Conservation (phyloP, 805 yeast genomes). For the Candida mattraensis region DNA sequence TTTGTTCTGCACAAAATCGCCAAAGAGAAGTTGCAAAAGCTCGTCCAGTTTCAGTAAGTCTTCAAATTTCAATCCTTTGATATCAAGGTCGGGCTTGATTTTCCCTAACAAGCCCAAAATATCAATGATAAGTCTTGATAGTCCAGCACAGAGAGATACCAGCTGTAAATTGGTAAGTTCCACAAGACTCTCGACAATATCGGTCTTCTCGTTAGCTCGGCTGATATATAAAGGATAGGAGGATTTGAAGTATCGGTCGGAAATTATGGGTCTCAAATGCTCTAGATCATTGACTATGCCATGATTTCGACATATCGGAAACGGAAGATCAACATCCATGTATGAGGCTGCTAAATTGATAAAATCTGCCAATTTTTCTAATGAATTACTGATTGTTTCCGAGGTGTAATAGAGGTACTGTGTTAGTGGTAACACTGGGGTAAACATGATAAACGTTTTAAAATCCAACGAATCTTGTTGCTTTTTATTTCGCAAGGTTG, state of each 20-base stretch:
- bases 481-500: conserved; percentile 7
- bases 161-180: conserved; percentile 22
- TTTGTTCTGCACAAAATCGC: conserved; percentile 1
- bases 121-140: conserved; percentile 24
- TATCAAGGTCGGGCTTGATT: conserved; percentile 2
- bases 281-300: conserved; percentile 2
- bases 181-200: conserved; percentile 9
- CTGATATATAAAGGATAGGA: conserved; percentile 10
- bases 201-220: conserved; percentile 7
- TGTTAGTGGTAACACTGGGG: conserved; percentile 29
- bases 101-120: conserved; percentile 13
- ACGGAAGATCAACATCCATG: conserved; percentile 24
- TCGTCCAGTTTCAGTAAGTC: conserved; percentile 22
- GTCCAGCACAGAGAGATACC: conserved; percentile 15
- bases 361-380: conserved; percentile 22
- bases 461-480: conserved; percentile 6
- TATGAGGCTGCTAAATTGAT: conserved; percentile 17
- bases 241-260: conserved; percentile 5
- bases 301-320: conserved; percentile 12
- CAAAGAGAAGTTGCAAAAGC: conserved; percentile 11
- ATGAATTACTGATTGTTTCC: conserved; percentile 22
- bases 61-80: conserved; percentile 12
- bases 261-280: conserved; percentile 11
- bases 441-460: conserved; percentile 20
- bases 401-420: conserved; percentile 21